Evolutionary conservation across 768 basidiomycete genomes (phyloP).

Genomic region (Suillus subalutaceus): DNA sequence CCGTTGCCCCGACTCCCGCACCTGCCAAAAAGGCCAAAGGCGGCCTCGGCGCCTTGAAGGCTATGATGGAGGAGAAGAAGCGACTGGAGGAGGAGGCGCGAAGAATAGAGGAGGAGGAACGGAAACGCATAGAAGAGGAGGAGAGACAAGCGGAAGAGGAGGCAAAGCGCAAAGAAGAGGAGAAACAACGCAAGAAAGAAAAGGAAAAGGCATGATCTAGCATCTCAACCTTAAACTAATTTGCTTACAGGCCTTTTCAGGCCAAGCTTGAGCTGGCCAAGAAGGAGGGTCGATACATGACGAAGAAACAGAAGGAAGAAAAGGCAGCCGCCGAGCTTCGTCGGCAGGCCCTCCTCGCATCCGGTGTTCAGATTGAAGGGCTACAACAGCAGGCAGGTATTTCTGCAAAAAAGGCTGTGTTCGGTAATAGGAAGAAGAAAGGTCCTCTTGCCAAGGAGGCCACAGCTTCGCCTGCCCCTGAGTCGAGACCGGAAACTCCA

Average conservation of each 20-base stretch:
- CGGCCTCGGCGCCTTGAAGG: conserved; percentile 82
- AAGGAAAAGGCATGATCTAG: conserved; percentile 71
- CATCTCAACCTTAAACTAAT: conserved; percentile 3
- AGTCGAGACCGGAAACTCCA: conserved; percentile 55
- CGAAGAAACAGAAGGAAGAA: conserved; percentile 98
- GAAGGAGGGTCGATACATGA: conserved; percentile 92
- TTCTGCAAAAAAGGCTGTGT: conserved; percentile 73
- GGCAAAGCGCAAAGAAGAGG: conserved; percentile 75
- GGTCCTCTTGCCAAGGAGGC: conserved; percentile 49
- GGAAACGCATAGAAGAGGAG: conserved; percentile 85
- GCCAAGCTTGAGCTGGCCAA: conserved; percentile 87
- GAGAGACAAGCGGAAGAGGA: conserved; percentile 80
- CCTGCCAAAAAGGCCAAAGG: conserved; percentile 70
- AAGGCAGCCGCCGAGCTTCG: conserved; percentile 88
- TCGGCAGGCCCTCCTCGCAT: conserved; percentile 86
- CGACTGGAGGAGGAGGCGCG: conserved; percentile 83
- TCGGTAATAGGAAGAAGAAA: conserved; percentile 85
- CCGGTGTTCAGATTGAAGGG: conserved; percentile 89
- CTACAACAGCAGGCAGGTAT: conserved; percentile 61
- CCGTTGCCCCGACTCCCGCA: conserved; percentile 38
- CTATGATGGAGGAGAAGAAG: conserved; percentile 92
- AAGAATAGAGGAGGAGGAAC: conserved; percentile 74
- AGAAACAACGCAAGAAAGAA: conserved; percentile 82
- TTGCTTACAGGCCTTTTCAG: conserved; percentile 40
- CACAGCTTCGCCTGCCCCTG: conserved; percentile 48